Evolutionary conservation across 805 yeast genomes (phyloP).

Genomic region (Scheffersomyces stipitis): DNA sequence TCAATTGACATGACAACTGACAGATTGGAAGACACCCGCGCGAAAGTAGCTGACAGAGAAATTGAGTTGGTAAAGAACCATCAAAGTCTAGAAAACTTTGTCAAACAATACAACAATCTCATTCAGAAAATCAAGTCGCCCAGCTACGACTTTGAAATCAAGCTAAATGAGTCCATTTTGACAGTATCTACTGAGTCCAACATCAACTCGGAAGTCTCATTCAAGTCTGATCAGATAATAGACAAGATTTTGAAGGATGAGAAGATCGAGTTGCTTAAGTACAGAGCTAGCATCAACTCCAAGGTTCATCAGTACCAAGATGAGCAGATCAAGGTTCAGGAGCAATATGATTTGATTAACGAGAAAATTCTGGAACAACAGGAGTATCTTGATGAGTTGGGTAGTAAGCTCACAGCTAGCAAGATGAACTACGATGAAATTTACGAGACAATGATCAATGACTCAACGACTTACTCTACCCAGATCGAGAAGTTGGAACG

Average conservation of each 20-base stretch:
- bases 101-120: conserved; percentile 56
- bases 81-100: conserved; percentile 50
- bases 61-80: conserved; percentile 48
- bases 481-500: conserved; percentile 65
- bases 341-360: conserved; percentile 53
- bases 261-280: conserved; percentile 33
- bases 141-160: conserved; percentile 40
- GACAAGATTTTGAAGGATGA: conserved; percentile 46
- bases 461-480: conserved; percentile 53
- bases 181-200: conserved; percentile 1
- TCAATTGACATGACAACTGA: conserved; percentile 46
- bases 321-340: conserved; percentile 56
- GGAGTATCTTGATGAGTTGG: conserved; percentile 56
- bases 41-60: conserved; percentile 50
- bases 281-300: conserved; percentile 35
- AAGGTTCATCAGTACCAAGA: conserved; percentile 55
- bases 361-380: conserved; percentile 58
- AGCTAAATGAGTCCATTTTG: conserved; percentile 19
- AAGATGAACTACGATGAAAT: conserved; percentile 57
- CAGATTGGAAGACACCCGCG: conserved; percentile 47
- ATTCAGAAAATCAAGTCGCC: conserved; percentile 49
- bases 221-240: conserved; percentile 39
- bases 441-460: conserved; percentile 53
- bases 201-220: conserved; percentile 9
- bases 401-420: conserved; percentile 52